These are phyloP conservation scores for Porodaedalea pini DNA, from an alignment of 1,284 basidiomycete species.

Conservation along the genomic window DNA sequence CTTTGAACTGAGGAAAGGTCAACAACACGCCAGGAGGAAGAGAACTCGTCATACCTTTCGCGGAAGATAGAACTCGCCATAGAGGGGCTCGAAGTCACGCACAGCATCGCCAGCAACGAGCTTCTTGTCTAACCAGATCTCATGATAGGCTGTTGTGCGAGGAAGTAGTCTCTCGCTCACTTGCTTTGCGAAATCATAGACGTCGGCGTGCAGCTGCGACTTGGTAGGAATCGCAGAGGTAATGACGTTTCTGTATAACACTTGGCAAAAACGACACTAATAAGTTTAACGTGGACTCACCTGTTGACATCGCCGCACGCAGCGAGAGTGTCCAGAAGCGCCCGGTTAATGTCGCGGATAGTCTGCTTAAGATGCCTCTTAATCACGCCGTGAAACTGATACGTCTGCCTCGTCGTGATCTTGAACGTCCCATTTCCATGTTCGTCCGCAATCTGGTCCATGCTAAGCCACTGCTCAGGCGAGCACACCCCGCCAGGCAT, in stretches of 20 bases:
- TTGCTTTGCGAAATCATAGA: conserved; percentile 82
- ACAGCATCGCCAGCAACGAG: conserved; percentile 87
- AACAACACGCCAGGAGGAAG: neutral
- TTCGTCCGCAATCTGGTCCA: conserved; percentile 95
- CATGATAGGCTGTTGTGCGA: conserved; percentile 92
- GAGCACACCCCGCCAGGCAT: conserved; percentile 95
- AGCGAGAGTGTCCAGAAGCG: conserved; percentile 91
- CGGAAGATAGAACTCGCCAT: conserved; percentile 96
- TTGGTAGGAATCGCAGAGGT: conserved; percentile 89
- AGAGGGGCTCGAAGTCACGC: conserved; percentile 93
- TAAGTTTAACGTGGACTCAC: conserved; percentile 36
- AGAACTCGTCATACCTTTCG: conserved; percentile 60
- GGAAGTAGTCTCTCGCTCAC: conserved; percentile 89
- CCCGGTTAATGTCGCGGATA: conserved; percentile 94
- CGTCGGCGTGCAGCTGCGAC: conserved; percentile 81
- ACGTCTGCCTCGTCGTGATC: conserved; percentile 97
- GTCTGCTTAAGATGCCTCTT: conserved; percentile 95
- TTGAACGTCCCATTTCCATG: conserved; percentile 95
- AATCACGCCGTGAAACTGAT: conserved; percentile 99
- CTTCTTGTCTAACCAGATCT: conserved; percentile 99
- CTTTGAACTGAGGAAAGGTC: conserved; percentile 75
- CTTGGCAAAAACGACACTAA: conserved; percentile 20
- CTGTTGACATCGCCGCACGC: conserved; percentile 98
- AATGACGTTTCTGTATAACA: conserved; percentile 72
- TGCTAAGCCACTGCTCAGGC: conserved; percentile 90